Base-by-base conservation (phyloP, 306 rosid genomes). In the Gleditsia sinensis region DNA sequence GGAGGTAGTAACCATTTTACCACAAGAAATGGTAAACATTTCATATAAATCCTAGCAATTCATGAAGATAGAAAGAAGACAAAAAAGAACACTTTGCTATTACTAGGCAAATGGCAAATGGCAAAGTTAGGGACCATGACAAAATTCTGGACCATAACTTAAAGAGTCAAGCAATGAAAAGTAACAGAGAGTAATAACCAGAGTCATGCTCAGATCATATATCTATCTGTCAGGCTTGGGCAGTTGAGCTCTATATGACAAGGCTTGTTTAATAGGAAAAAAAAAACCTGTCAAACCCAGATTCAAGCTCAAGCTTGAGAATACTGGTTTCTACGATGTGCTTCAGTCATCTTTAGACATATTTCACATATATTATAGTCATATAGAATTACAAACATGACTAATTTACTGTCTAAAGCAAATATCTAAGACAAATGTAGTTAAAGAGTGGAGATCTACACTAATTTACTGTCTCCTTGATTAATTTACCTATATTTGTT, bases 1-100 rank as follows among this genome's bases (percentile, higher is more conserved):
- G 45, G 45, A 24, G 42, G 45, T n/a, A 11, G 70, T 13, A 65
- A 43, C 50, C 53, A 51, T 66, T 50, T 46, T 61, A 67, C 39
- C 55, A 58, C 28, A 68, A 63, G 25, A 45, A 82, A 55, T 16
- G 19, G 51, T 33, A 46, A 55, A 34, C 33, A 32, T 46, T 12
- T 19, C 33, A 3, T 16, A 30, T 20, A 27, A 62, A 79, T 13
- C 62, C 32, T 19, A 37, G 19, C 45, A 25, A n/a, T n/a, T n/a
- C n/a, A n/a, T n/a, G n/a, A n/a, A n/a, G n/a, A n/a, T n/a, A n/a
- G n/a, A n/a, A n/a, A n/a, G n/a, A n/a, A n/a, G n/a, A n/a, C n/a
- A n/a, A n/a, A n/a, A n/a, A n/a, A n/a, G n/a, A n/a, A n/a, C n/a
- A n/a, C n/a, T n/a, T n/a, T n/a, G n/a, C n/a, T n/a, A n/a, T n/a